Conservation (phyloP, 768 basidiomycete species). For the Boletus tylopilopsis region DNA sequence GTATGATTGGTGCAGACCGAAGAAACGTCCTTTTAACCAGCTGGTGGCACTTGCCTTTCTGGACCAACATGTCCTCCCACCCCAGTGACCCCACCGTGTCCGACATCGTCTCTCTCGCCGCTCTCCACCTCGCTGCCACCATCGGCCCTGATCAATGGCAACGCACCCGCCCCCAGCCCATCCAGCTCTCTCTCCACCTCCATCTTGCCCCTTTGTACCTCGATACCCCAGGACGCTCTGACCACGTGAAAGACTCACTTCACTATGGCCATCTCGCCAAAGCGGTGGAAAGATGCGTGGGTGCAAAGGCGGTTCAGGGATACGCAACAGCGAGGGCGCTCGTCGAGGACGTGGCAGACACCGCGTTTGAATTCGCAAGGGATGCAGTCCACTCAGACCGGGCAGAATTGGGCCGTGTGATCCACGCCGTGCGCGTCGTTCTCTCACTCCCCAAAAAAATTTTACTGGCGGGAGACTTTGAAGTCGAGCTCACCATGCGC, state of each 20-base stretch:
- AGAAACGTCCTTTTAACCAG: no score
- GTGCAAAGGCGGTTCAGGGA: not conserved
- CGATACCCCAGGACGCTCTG: constrained; percentile 40
- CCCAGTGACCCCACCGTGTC: constrained; percentile 3
- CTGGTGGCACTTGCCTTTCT: no score
- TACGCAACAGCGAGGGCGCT: constrained; percentile 33
- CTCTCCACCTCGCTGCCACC: constrained; percentile 38
- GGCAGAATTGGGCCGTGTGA: not conserved
- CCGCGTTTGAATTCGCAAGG: constrained; percentile 35
- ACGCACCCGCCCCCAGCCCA: constrained; percentile 44
- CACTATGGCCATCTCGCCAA: constrained; percentile 66
- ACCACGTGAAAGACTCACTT: constrained; percentile 53
- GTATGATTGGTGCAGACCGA: no score
- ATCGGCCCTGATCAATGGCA: constrained; percentile 54
- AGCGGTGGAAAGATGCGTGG: constrained; percentile 33
- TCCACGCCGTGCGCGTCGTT: constrained; percentile 38
- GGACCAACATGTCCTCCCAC: not conserved
- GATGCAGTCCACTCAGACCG: no score
- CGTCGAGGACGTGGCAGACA: constrained; percentile 34
- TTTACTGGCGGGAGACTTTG: constrained; percentile 45
- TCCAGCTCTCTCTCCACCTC: constrained; percentile 44
- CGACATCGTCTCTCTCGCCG: constrained; percentile 45
- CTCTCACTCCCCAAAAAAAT: constrained; percentile 46
- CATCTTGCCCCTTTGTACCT: constrained; percentile 43
- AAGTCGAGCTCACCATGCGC: constrained; percentile 35